phyloP scores from a whole-genome alignment of 2,329 filamentous ascomycete species.

The Paraphoma sp. region DNA sequence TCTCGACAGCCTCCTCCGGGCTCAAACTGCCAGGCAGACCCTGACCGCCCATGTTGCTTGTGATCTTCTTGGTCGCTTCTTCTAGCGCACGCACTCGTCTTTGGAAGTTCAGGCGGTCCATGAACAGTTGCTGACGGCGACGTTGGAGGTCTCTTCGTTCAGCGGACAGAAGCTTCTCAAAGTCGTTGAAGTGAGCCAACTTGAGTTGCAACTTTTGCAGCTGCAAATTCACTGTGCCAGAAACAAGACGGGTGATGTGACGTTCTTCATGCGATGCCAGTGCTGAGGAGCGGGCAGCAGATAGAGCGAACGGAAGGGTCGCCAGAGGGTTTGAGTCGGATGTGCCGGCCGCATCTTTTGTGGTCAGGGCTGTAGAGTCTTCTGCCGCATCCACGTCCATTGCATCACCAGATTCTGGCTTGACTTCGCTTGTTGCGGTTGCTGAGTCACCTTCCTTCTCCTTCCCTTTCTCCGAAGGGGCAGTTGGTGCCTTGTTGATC shows the following conservation, averaged over 20 bases:
- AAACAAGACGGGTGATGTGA: slow-evolving; percentile 92
- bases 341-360: slow-evolving; percentile 13
- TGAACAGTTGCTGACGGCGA: slow-evolving; percentile 88
- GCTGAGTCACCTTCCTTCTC: slow-evolving; percentile 64
- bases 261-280: slow-evolving; percentile 96
- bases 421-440: slow-evolving; percentile 53
- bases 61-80: slow-evolving; percentile 67
- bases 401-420: slow-evolving; percentile 61
- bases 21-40: slow-evolving; percentile 40
- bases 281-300: slow-evolving; percentile 83
- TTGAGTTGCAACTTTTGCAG: slow-evolving; percentile 96
- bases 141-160: slow-evolving; percentile 93
- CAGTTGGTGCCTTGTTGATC: slow-evolving; percentile 67
- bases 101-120: slow-evolving; percentile 90
- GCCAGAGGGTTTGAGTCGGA: slow-evolving; percentile 58
- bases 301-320: slow-evolving; percentile 82
- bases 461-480: slow-evolving; percentile 60
- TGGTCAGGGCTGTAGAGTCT: slow-evolving; percentile 52
- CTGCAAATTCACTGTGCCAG: slow-evolving; percentile 90
- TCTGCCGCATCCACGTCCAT: slow-evolving; percentile 65
- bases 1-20: slow-evolving; percentile 41
- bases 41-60: slow-evolving; percentile 32
- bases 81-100: slow-evolving; percentile 84
- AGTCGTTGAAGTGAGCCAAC: slow-evolving; percentile 93
- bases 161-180: slow-evolving; percentile 89